Conservation (phyloP, 2,329 filamentous ascomycete species). For the Penicillium italicum region DNA sequence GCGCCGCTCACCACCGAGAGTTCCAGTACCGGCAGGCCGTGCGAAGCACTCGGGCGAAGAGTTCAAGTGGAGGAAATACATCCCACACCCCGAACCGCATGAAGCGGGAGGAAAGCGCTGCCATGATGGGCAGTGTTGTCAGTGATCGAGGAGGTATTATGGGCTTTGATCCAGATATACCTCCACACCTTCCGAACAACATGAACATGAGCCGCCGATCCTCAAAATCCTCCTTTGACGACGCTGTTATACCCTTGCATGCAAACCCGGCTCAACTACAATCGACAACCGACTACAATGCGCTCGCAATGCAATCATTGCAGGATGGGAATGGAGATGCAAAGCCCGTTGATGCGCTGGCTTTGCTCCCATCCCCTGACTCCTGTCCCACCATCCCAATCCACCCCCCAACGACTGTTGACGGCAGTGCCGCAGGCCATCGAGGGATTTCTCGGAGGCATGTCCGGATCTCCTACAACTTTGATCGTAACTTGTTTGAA, state of each 20-base stretch:
- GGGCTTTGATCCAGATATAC: slow-evolving; percentile 45
- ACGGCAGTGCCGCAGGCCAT: slow-evolving; percentile 48
- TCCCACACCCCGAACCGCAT: slow-evolving; percentile 46
- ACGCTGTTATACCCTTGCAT: slow-evolving; percentile 34
- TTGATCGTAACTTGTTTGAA: slow-evolving; percentile 54
- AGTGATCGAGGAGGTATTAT: slow-evolving; percentile 57
- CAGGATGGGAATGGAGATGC: slow-evolving; percentile 36
- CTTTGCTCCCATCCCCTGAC: slow-evolving; percentile 49
- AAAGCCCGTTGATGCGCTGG: slow-evolving; percentile 46
- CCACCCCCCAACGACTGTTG: slow-evolving; percentile 51
- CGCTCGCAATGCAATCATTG: slow-evolving; percentile 45
- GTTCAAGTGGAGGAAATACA: slow-evolving; percentile 44
- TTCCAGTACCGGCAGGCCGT: slow-evolving; percentile 41
- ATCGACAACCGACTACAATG: slow-evolving; percentile 44
- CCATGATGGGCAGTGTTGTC: slow-evolving; percentile 50
- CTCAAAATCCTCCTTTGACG: slow-evolving; percentile 48
- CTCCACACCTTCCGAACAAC: slow-evolving; percentile 35
- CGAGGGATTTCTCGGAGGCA: slow-evolving; percentile 61
- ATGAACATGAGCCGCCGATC: slow-evolving; percentile 47
- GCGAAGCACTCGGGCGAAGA: slow-evolving; percentile 44
- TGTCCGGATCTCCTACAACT: slow-evolving; percentile 59
- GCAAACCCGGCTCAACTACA: slow-evolving; percentile 39
- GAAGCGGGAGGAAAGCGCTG: slow-evolving; percentile 42
- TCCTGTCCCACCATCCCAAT: slow-evolving; percentile 58
- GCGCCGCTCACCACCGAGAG: slow-evolving; percentile 46